Base-by-base conservation (phyloP, 2,329 filamentous ascomycete genomes). In the Truncatella angustata region DNA sequence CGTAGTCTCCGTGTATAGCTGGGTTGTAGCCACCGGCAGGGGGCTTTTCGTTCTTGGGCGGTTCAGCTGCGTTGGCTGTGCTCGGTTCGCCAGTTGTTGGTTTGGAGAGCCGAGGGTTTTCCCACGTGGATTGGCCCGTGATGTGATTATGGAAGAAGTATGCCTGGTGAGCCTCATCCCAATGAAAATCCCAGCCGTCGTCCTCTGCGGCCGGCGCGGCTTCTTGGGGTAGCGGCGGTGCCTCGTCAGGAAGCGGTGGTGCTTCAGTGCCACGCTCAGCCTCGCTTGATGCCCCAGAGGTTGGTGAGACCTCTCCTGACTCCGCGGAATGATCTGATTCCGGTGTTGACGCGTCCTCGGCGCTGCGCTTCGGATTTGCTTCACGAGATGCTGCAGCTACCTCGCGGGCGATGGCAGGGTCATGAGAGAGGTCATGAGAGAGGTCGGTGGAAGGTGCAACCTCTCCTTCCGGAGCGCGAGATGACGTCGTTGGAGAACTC, bases 1-100 rank as follows among this genome's bases (percentile, higher is more conserved):
- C 94, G 75, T 97, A 99, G 73, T 92, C 88, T 61, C 94, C 94
- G 68, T 99, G 94, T 42, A 99, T 93, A 21, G 91, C 89, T 1
- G 94, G 94, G 66, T 97, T 96, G 74, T 99, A 99, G 55, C 93
- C 91, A 53, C 87, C 86, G 4, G 79, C 81, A 20, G 81, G 73
- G 42, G 60, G 73, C 49, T 52, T 67, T 55, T 71, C 69, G 53
- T 68, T 66, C 50, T 65, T 58, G 5, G 68, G 70, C 10, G 60
- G 59, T 7, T 61, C 61, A 6, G 66, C 58, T 2, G 63, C 55
- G 2, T 62, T 53, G 12, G 64, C 49, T 4, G 61, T 35, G 14
- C 55, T 53, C 35, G 61, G 56, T 28, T 59, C 55, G 16, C 63
- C 50, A 4, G 67, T 54, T 21, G 64, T 54, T n/a, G 63, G 50